phyloP scores from a whole-genome alignment of 345 rosid species.

The Fremontodendron californicum region DNA sequence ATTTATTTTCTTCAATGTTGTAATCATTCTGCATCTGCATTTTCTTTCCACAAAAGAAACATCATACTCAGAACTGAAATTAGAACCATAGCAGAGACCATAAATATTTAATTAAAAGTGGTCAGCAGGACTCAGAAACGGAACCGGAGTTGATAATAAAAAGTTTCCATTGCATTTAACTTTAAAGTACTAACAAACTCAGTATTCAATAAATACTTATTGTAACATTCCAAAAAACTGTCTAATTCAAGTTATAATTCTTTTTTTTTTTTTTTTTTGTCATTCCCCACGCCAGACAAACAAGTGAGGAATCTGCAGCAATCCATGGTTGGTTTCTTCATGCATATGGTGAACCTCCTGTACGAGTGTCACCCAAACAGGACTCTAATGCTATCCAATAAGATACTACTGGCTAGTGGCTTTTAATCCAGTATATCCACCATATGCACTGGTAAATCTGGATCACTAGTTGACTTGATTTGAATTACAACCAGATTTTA shows the following conservation, averaged over 20 bases:
- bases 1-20: neutral
- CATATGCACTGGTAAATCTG: neutral
- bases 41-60: neutral
- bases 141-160: neutral
- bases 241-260: neutral
- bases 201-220: neutral
- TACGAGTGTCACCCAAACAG: neutral
- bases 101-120: neutral
- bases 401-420: neutral
- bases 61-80: neutral
- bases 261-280: neutral
- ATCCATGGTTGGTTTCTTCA: neutral
- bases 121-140: neutral
- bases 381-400: neutral
- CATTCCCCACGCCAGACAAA: neutral
- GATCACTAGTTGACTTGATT: neutral
- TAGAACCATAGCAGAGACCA: neutral
- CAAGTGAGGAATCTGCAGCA: neutral
- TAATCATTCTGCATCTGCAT: neutral
- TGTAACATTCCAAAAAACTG: neutral
- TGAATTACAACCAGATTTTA: neutral
- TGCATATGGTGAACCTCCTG: neutral
- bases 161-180: neutral
- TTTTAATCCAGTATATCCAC: conserved; percentile 2
- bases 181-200: neutral